A percentile compares a stretch with the other conserved stretches of the same genome.
Conservation (phyloP, 108 stramenopile species). For the Discostella stelligeroides region DNA sequence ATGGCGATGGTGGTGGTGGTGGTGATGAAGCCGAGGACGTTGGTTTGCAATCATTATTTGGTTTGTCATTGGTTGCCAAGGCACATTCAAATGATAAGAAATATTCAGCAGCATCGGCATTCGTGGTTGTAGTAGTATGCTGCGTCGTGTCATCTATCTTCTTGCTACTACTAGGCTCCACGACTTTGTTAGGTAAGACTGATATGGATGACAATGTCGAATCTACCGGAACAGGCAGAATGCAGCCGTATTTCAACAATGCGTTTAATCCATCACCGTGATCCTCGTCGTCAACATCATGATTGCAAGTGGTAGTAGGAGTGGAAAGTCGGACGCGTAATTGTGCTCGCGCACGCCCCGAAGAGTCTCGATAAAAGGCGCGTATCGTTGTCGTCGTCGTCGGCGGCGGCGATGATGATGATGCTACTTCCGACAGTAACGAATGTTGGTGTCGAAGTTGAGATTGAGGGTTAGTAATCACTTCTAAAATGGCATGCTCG, state of each 20-base stretch:
- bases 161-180: too few relatives aligned
- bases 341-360: conserved; percentile 37
- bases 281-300: not conserved
- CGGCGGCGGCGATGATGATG: too few relatives aligned
- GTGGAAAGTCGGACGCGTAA: conserved; percentile 28
- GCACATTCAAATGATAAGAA: conserved; percentile 35
- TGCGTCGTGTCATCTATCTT: not conserved
- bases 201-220: not conserved
- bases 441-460: too few relatives aligned
- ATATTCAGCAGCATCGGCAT: conserved; percentile 18
- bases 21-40: not conserved
- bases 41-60: too few relatives aligned
- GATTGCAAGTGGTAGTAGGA: not conserved
- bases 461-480: too few relatives aligned
- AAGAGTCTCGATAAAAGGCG: conserved; percentile 47
- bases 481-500: conserved; percentile 5
- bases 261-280: conserved; percentile 4
- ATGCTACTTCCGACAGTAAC: too few relatives aligned
- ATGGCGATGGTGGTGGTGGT: not conserved
- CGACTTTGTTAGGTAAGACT: conserved; percentile 15
- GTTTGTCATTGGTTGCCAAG: not conserved
- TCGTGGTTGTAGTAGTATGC: not conserved
- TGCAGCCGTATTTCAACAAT: not conserved
- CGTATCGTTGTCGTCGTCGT: not conserved
- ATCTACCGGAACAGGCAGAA: too few relatives aligned